phyloP scores from a whole-genome alignment of 192 early-diverging fungal species.

The Coemansia sp. region DNA sequence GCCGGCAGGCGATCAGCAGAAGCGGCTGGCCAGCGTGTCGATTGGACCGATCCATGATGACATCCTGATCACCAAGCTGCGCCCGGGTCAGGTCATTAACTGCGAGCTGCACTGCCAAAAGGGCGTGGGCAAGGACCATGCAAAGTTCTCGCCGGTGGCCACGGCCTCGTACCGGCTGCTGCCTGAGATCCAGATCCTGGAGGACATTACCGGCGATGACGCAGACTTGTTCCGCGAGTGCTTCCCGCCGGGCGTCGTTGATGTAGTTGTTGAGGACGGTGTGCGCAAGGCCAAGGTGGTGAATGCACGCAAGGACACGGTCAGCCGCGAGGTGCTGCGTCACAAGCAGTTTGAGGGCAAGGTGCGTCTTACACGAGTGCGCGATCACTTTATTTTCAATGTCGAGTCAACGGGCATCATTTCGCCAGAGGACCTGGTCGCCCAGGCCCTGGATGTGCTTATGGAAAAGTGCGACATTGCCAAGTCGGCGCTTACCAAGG shows the following conservation, averaged over 20 bases:
- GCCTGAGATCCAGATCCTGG: constrained; percentile 82
- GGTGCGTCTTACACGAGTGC: constrained; percentile 82
- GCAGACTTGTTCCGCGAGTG: constrained; percentile 80
- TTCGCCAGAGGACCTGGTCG: constrained; percentile 71
- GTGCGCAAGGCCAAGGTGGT: constrained; percentile 73
- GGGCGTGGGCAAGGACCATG: constrained; percentile 92
- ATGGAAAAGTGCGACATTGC: constrained; percentile 73
- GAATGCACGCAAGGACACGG: constrained; percentile 92
- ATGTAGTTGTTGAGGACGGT: constrained; percentile 64
- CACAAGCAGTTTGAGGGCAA: constrained; percentile 89
- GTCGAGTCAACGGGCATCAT: constrained; percentile 85
- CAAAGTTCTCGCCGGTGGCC: constrained; percentile 96
- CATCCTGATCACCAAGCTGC: constrained; percentile 88
- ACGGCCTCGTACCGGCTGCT: constrained; percentile 93
- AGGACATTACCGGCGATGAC: constrained; percentile 77
- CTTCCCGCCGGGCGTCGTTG: constrained; percentile 85
- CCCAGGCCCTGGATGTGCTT: constrained; percentile 72
- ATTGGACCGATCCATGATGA: constrained; percentile 83
- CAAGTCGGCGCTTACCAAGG: constrained; percentile 56
- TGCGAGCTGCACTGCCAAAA: constrained; percentile 86
- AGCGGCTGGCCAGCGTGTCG: constrained; percentile 60
- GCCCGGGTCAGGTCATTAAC: constrained; percentile 83
- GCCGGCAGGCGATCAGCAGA: constrained; percentile 87
- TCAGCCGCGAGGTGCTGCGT: constrained; percentile 86
- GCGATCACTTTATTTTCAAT: constrained; percentile 98